These are phyloP conservation scores for Brassica balearica DNA, from an alignment of 441 rosid genomes.

Conservation along the genomic window DNA sequence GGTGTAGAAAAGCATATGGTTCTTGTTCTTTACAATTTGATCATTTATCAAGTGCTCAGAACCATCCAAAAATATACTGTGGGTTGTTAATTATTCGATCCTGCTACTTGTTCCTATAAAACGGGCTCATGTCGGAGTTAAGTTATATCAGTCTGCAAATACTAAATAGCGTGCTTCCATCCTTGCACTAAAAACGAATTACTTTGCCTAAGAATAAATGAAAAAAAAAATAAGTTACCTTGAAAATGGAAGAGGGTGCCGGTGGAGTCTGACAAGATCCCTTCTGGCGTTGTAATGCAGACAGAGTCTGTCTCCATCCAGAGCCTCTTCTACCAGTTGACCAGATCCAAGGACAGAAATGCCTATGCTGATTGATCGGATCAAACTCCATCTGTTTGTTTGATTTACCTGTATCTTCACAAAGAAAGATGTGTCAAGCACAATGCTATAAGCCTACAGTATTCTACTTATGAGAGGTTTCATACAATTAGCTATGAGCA, in stretches of 20 bases:
- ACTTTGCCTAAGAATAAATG: slow-evolving; percentile 1
- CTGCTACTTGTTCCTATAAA: not conserved
- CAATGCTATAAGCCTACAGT: not conserved
- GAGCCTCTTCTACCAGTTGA: slow-evolving; percentile 60
- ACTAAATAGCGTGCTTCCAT: slow-evolving; percentile 12
- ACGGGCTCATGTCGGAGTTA: not conserved
- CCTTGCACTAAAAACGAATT: not conserved
- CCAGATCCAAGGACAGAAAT: slow-evolving; percentile 95
- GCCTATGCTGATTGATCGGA: slow-evolving; percentile 90
- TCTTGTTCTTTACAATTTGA: slow-evolving; percentile 17
- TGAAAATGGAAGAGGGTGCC: slow-evolving; percentile 57
- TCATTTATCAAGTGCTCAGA: slow-evolving; percentile 1
- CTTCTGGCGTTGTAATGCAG: slow-evolving; percentile 67
- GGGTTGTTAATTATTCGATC: slow-evolving; percentile 1
- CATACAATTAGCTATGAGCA: slow-evolving; percentile 16
- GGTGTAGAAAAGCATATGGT: not conserved
- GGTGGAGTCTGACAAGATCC: slow-evolving; percentile 60
- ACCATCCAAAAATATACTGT: not conserved
- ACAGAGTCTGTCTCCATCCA: slow-evolving; percentile 87
- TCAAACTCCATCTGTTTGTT: slow-evolving; percentile 77
- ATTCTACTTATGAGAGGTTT: slow-evolving; percentile 19
- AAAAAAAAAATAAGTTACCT: slow-evolving; percentile 52
- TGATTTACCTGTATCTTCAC: slow-evolving; percentile 46
- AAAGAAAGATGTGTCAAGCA: slow-evolving; percentile 13
- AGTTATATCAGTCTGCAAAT: not conserved